Base-by-base conservation (phyloP, 2,329 filamentous ascomycete genomes). In the Conoideocrella luteorostrata region DNA sequence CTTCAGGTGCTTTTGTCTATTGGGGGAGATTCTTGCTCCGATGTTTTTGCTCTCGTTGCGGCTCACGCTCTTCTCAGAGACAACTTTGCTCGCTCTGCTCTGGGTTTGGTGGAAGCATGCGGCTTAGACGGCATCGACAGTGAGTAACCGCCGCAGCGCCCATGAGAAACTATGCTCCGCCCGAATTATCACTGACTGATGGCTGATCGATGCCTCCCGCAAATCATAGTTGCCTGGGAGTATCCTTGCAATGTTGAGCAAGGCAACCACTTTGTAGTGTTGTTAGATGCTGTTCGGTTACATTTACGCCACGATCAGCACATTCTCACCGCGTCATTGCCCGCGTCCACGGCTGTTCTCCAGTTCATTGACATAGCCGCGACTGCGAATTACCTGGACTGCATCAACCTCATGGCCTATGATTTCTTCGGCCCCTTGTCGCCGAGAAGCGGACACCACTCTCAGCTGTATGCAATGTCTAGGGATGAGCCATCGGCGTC, bases 331-430 rank as follows among this genome's bases (percentile, higher is more conserved):
- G 81, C 85, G 29, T 83, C 84, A 26, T 73, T 93, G 5, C 85
- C 87, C 3, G 84, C 82, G 10, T 77, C 73, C 32, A 72, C 77
- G 58, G 77, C 78, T 65, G 73, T 82, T 1, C 67, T 93, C 43
- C 76, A 79, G 53, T 73, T 84, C 56, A 85, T 91, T 58, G 77
- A 89, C 57, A 67, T 91, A 10, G 66, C 63, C 18, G 67, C 71
- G 45, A 77, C 82, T 10, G 74, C 82, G 39, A 66, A 76, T 36
- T 81, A 86, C 52, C 70, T 93, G 28, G 85, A 91, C 61, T 74
- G 82, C 49, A 67, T 93, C 60, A 91, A 91, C 60, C 67, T 93
- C 28, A 88, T 85, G 77, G 78, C 86, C 2, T 93, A 89, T 62
- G 86, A 93, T 61, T 86, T 90, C 56, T 80, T 77, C 21, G 86